These are phyloP conservation scores for Boechera retrofracta DNA, from an alignment of 345 rosid genomes.

Conservation along the genomic window DNA sequence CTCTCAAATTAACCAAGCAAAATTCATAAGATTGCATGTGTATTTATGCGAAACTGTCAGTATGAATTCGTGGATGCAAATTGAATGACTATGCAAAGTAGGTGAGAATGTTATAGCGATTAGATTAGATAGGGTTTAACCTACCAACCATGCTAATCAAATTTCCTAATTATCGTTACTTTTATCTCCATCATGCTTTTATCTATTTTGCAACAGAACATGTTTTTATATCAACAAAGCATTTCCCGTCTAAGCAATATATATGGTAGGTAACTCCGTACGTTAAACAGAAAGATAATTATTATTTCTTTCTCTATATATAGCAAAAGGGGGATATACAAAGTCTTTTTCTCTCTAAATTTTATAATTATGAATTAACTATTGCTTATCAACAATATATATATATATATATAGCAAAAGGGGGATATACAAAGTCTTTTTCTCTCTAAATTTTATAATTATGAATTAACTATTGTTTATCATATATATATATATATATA, in stretches of 20 bases:
- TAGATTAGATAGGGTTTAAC: neutral
- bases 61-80: neutral
- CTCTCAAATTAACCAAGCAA: constrained; percentile 7
- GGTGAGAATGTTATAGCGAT: neutral
- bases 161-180: neutral
- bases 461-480: neutral
- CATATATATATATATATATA: no score
- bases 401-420: neutral
- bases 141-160: neutral
- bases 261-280: neutral
- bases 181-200: neutral
- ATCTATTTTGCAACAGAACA: neutral
- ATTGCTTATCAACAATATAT: neutral
- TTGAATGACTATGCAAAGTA: constrained; percentile 23
- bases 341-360: neutral
- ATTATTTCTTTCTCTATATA: neutral
- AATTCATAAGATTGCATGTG: neutral
- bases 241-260: neutral
- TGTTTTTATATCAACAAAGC: neutral
- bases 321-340: neutral
- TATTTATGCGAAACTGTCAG: neutral
- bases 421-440: neutral
- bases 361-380: neutral
- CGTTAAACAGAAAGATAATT: neutral
- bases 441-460: neutral